Base-by-base conservation (phyloP, 768 basidiomycete species). In the Xerocomus potaroensis region DNA sequence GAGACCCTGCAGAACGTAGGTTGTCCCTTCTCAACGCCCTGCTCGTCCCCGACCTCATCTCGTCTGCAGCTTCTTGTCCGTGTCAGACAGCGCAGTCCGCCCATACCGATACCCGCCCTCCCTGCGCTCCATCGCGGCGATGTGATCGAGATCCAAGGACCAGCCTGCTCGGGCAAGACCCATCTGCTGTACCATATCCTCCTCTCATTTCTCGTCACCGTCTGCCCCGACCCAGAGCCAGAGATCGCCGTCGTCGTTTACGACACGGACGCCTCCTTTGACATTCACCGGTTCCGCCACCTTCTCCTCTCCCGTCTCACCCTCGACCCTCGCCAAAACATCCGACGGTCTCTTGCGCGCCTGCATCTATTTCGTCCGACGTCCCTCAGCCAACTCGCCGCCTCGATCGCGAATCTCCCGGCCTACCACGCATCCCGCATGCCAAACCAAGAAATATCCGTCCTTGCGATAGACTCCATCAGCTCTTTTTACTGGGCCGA, bases 401-500 rank as follows among this genome's bases (percentile, higher is more conserved):
- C 74, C 5, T 83, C 85, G 11, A 70, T 93, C 50, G 61, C 71
- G 18, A 64, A 77, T 53, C 70, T 93, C 15, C 73, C 80, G 12
- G 60, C 63, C 4, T 82, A 81, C 56, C 79, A 83, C 54, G 58
- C 66, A 3, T 59, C 61, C 15, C 65, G 70, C 43, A 72, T 83
- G 48, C 70, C 75, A 26, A 64, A 77, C 34, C 63, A 69, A 26
- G 81, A 81, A 49, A 72, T 91, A 10, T 82, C 80, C 6, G 55
- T 89, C 44, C 64, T 93, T 30, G 79, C 78, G 9, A 69, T 92
- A 37, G 90, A 93, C 65, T 89, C 88, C 12, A 64, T 89, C 48
- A 83, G 83, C 60, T 62, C 86, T 0, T 88, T 84, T 58, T 79
- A 87, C 64, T 92, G 91, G 90, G 51, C 74, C 3, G 89, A 92